Percentiles rank a stretch among this genome's conserved stretches.
These are phyloP conservation scores for Ustilago loliicola DNA, from an alignment of 1,284 basidiomycete species.

Conservation along the genomic window DNA sequence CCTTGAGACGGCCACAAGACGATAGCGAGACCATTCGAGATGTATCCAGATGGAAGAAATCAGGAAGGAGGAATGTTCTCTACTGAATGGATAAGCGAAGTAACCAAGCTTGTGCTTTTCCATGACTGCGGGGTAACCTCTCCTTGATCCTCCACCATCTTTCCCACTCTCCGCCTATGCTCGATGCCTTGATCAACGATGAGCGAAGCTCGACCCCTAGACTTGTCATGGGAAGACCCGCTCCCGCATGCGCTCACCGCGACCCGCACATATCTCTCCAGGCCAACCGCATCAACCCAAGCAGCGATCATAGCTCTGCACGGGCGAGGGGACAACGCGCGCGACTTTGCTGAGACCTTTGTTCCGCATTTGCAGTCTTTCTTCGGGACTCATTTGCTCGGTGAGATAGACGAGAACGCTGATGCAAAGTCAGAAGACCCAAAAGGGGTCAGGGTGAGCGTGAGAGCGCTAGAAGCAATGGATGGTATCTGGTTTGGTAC, in stretches of 20 bases:
- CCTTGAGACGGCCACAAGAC: too few relatives aligned
- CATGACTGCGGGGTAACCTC: background rate
- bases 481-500: conserved; percentile 27
- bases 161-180: background rate
- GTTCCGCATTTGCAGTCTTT: conserved; percentile 25
- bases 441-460: conserved; percentile 1
- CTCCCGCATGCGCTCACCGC: conserved; percentile 32
- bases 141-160: background rate
- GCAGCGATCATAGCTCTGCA: conserved; percentile 38
- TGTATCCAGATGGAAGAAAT: too few relatives aligned
- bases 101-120: background rate
- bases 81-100: background rate
- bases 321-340: conserved; percentile 35
- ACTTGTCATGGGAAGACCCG: conserved; percentile 28
- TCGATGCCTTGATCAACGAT: conserved; percentile 1
- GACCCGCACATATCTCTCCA: conserved; percentile 17
- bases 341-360: conserved; percentile 34
- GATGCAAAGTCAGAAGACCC: too few relatives aligned
- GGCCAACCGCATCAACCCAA: background rate
- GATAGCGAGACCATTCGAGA: too few relatives aligned
- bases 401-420: conserved; percentile 14
- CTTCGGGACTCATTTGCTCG: conserved; percentile 14
- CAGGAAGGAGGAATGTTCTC: background rate
- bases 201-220: conserved; percentile 5
- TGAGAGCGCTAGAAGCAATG: conserved; percentile 19